Conservation (phyloP, 1,139 yeast species). For the Nakaseomyces delphensis region DNA sequence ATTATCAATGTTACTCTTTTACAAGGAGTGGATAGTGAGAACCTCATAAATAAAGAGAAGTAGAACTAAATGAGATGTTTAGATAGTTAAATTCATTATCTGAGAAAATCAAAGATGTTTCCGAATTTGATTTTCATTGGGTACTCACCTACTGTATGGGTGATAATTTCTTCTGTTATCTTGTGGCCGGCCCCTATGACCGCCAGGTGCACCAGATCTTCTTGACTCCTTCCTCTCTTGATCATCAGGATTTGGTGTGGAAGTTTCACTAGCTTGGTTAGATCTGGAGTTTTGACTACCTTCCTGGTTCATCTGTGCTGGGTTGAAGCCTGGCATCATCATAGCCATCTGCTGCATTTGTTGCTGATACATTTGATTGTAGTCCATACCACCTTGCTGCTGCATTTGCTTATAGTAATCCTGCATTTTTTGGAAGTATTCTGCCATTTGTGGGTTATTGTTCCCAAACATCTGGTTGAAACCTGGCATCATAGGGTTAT, state of each 20-base stretch:
- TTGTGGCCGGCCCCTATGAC: constrained; percentile 18
- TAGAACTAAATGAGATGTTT: too few species aligned
- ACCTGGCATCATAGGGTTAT: constrained; percentile 57
- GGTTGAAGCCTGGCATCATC: constrained; percentile 45
- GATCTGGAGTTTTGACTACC: constrained; percentile 1
- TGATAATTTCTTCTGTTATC: constrained; percentile 20
- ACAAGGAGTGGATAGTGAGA: background rate
- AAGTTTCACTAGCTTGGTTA: constrained; percentile 4
- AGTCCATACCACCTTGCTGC: constrained; percentile 36
- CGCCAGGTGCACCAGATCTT: constrained; percentile 11
- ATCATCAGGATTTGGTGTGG: constrained; percentile 33
- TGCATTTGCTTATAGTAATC: constrained; percentile 62
- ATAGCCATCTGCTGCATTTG: constrained; percentile 42
- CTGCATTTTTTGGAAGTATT: constrained; percentile 81
- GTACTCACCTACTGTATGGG: constrained; percentile 22
- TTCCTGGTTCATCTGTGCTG: constrained; percentile 10
- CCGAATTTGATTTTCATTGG: background rate
- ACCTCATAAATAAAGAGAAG: too few species aligned
- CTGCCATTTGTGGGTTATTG: constrained; percentile 72
- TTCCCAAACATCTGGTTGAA: constrained; percentile 18
- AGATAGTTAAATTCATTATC: too few species aligned
- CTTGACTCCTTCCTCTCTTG: constrained; percentile 24
- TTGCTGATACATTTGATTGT: constrained; percentile 34
- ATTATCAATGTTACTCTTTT: background rate
- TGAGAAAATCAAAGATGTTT: background rate